These are phyloP conservation scores for Penicillium fuscoglaucum DNA, from an alignment of 2,329 filamentous ascomycete species.

Conservation along the genomic window DNA sequence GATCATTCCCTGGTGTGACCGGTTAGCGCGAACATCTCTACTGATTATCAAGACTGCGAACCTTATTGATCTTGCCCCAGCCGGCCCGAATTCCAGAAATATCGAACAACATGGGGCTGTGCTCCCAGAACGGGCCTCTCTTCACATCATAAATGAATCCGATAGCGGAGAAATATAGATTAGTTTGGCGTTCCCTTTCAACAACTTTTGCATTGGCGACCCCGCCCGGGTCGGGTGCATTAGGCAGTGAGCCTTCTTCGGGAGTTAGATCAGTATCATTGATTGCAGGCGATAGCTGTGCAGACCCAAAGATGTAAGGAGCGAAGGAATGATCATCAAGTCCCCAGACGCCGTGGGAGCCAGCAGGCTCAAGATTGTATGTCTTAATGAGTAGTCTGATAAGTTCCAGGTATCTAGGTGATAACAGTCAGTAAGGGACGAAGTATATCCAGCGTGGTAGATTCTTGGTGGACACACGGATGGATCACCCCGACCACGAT, in stretches of 20 bases:
- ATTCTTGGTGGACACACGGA: slow-evolving; percentile 58
- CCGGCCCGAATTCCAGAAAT: slow-evolving; percentile 86
- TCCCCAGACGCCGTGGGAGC: slow-evolving; percentile 96
- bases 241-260: slow-evolving; percentile 72
- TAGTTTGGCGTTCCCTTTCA: slow-evolving; percentile 63
- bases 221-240: slow-evolving; percentile 69
- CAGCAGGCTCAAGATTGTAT: slow-evolving; percentile 92
- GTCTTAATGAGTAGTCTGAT: slow-evolving; percentile 80
- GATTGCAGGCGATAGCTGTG: slow-evolving; percentile 80
- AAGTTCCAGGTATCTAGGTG: slow-evolving; percentile 70
- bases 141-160: slow-evolving; percentile 98
- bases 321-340: slow-evolving; percentile 96
- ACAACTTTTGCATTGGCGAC: slow-evolving; percentile 67
- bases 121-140: slow-evolving; percentile 93
- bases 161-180: slow-evolving; percentile 93
- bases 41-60: slow-evolving; percentile 26
- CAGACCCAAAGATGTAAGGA: slow-evolving; percentile 92
- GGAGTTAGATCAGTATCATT: slow-evolving; percentile 64
- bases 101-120: slow-evolving; percentile 91
- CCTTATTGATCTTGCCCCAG: slow-evolving; percentile 99
- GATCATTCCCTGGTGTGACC: slow-evolving; percentile 73
- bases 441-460: slow-evolving; percentile 3
- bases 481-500: slow-evolving; percentile 83
- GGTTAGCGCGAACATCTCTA: slow-evolving; percentile 3
- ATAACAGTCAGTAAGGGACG: slow-evolving; percentile 7